Percentiles rank a stretch among this genome's conserved stretches.
These are phyloP conservation scores for Skeletonema costatum DNA, from an alignment of 108 stramenopile species.

Conservation along the genomic window DNA sequence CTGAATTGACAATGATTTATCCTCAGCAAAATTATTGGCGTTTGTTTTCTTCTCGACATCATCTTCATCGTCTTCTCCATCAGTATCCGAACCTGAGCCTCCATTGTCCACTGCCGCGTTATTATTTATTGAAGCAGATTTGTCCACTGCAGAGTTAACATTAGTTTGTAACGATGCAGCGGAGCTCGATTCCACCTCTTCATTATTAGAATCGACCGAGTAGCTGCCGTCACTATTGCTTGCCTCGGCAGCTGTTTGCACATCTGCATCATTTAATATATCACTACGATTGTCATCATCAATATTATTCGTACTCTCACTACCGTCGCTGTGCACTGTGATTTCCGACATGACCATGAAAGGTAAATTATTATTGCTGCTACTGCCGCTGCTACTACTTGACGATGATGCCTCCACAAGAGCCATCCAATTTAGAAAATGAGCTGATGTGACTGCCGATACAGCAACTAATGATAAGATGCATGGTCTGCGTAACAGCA, in stretches of 20 bases:
- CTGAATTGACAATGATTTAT: not conserved
- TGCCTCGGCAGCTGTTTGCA: not conserved
- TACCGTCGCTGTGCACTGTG: not conserved
- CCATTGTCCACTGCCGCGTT: not conserved
- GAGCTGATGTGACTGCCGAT: not conserved
- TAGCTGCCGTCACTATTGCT: not conserved
- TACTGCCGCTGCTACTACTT: constrained; percentile 17
- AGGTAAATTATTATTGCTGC: constrained; percentile 7
- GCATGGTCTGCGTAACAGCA: not conserved
- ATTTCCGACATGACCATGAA: constrained; percentile 50
- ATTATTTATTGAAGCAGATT: not conserved
- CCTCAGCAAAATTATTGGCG: not conserved
- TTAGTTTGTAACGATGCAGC: not conserved
- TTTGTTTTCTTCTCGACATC: not conserved
- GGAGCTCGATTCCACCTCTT: not conserved
- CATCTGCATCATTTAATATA: not conserved
- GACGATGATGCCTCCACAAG: constrained; percentile 7
- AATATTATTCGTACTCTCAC: not conserved
- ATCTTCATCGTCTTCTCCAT: constrained; percentile 19
- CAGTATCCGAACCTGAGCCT: constrained; percentile 25
- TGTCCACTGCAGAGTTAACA: not conserved
- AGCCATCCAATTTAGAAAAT: not conserved
- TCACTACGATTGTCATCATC: not conserved
- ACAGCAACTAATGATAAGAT: not conserved
- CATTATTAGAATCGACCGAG: not conserved